These are phyloP conservation scores for Ophiostoma novo-ulmi DNA, from an alignment of 2,329 filamentous ascomycete genomes.

Conservation along the genomic window DNA sequence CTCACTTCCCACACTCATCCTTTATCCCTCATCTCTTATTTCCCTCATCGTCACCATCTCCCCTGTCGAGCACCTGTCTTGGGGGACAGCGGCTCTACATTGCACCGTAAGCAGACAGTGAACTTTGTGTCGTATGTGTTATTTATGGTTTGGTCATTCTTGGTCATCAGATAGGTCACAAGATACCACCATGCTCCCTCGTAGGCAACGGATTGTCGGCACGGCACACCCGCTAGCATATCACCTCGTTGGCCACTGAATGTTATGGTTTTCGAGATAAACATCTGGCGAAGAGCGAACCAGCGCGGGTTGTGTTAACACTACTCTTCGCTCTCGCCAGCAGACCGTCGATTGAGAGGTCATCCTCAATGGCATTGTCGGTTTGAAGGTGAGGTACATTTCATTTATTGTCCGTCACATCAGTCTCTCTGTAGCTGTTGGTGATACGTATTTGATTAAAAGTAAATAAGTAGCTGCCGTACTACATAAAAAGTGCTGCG, in stretches of 20 bases:
- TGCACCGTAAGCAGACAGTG: conserved; percentile 1
- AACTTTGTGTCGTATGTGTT: background rate
- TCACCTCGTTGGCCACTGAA: conserved; percentile 73
- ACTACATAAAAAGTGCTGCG: conserved; percentile 23
- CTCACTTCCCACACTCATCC: background rate
- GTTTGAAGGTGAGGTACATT: conserved; percentile 89
- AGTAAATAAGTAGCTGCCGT: conserved; percentile 20
- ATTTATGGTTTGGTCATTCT: background rate
- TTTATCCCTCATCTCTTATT: too few species aligned
- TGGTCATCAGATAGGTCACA: too few species aligned
- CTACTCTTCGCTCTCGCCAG: conserved; percentile 60
- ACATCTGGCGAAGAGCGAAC: conserved; percentile 83
- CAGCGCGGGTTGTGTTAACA: conserved; percentile 39
- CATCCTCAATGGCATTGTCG: conserved; percentile 57
- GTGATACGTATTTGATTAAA: conserved; percentile 18
- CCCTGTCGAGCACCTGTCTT: background rate
- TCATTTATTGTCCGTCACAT: background rate
- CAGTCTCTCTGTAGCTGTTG: background rate
- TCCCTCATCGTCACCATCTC: background rate
- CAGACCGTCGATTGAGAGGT: conserved; percentile 67
- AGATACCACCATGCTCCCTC: background rate
- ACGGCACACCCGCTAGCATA: conserved; percentile 62
- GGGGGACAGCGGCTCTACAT: background rate
- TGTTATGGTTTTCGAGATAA: conserved; percentile 78
- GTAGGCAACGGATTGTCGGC: background rate